A percentile compares a stretch with the other conserved stretches of the same genome.
Evolutionary conservation across 1,284 basidiomycete genomes (phyloP).

Genomic region (Sporisorium graminicola): DNA sequence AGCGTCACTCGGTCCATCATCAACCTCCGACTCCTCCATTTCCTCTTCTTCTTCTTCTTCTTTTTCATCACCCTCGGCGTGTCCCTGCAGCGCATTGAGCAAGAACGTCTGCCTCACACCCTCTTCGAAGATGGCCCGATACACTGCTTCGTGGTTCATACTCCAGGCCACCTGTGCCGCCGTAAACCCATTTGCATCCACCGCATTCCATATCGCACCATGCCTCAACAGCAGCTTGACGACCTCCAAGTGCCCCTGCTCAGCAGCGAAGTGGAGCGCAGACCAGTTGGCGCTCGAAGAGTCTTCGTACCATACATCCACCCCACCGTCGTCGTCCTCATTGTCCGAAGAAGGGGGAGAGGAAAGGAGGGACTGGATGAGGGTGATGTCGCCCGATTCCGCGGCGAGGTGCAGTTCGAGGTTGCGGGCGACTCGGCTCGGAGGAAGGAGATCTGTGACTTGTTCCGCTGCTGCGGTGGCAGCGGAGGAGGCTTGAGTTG

Average conservation of each 20-base stretch:
- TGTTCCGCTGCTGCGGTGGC: constrained; percentile 20
- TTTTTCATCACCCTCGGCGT: constrained; percentile 2
- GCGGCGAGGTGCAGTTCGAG: constrained; percentile 54
- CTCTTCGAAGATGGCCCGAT: constrained; percentile 69
- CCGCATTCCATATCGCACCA: constrained; percentile 91
- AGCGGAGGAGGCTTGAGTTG: constrained; percentile 5
- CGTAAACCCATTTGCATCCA: constrained; percentile 61
- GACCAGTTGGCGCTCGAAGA: constrained; percentile 77
- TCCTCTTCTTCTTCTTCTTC: constrained; percentile 27
- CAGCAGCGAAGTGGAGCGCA: constrained; percentile 88
- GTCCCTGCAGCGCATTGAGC: constrained; percentile 34
- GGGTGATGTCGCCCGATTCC: constrained; percentile 40
- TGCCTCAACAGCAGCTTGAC: constrained; percentile 79
- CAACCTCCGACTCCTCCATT: too few species aligned
- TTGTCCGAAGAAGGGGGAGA: constrained; percentile 3
- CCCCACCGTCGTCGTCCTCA: constrained; percentile 18
- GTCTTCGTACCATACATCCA: constrained; percentile 87
- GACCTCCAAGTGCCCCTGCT: constrained; percentile 77
- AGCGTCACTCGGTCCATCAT: constrained; percentile 19
- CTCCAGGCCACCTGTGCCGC: constrained; percentile 66
- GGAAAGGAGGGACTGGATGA: constrained; percentile 44
- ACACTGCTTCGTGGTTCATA: constrained; percentile 56
- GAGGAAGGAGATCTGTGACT: constrained; percentile 29
- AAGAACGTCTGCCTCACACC: constrained; percentile 66
- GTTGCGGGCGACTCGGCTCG: constrained; percentile 52